Evolutionary conservation across 257 asterid genomes (phyloP).

Genomic region (Solanum tarapatanum): DNA sequence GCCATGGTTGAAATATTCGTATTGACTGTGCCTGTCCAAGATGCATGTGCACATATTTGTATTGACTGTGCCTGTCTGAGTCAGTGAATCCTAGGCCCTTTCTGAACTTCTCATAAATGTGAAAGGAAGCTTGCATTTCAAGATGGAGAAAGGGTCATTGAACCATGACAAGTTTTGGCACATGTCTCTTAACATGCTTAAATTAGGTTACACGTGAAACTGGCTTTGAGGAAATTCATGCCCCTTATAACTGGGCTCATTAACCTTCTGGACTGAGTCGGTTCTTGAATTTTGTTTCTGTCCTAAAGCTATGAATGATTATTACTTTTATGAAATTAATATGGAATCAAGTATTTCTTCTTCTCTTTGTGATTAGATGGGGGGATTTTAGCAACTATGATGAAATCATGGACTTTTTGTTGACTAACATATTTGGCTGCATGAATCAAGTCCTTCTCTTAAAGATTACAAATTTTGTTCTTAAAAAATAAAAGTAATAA

Average conservation of each 20-base stretch:
- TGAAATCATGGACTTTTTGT: not conserved
- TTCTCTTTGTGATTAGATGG: not conserved
- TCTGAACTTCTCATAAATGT: not conserved
- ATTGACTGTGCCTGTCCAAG: not conserved
- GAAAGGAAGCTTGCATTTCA: not conserved
- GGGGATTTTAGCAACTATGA: not conserved
- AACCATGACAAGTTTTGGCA: not conserved
- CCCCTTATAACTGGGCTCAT: not conserved
- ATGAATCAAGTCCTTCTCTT: not conserved
- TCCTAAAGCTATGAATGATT: not conserved
- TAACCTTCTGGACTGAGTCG: not conserved
- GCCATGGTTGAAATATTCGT: not conserved
- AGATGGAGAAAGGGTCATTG: not conserved
- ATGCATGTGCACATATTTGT: not conserved
- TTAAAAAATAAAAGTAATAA: not conserved
- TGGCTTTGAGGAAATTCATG: not conserved
- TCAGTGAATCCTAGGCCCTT: not conserved
- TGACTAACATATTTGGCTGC: not conserved
- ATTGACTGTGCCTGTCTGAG: not conserved
- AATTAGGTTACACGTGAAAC: not conserved
- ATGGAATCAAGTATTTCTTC: not conserved
- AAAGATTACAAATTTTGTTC: not conserved
- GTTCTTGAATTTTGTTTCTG: not conserved
- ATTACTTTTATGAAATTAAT: not conserved
- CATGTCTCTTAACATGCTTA: not conserved